Evolutionary conservation across 2,329 filamentous ascomycete species (phyloP).

Genomic region (Neonectria hederae): DNA sequence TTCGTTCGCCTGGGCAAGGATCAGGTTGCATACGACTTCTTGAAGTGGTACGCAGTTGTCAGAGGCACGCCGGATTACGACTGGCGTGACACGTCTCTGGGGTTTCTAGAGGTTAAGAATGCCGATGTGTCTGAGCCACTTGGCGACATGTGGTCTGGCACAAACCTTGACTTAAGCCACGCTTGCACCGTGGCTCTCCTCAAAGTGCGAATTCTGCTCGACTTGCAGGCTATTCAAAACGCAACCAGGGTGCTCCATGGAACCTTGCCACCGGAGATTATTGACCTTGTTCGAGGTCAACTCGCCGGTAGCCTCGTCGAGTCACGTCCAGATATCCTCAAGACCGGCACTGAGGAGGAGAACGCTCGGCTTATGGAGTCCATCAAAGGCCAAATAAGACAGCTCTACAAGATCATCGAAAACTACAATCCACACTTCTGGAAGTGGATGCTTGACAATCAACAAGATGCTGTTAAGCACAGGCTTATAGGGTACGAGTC

Average conservation of each 20-base stretch:
- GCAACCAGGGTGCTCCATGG: constrained; percentile 13
- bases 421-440: constrained; percentile 34
- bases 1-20: constrained; percentile 58
- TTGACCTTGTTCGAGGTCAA: constrained; percentile 29
- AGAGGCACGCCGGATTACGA: too few species aligned
- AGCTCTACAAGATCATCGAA: constrained; percentile 24
- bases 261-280: constrained; percentile 32
- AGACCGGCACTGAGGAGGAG: constrained; percentile 1
- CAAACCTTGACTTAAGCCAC: constrained; percentile 27
- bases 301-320: constrained; percentile 24
- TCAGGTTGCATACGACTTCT: constrained; percentile 60
- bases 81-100: constrained; percentile 30
- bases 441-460: constrained; percentile 24
- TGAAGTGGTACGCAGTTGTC: too few species aligned
- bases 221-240: constrained; percentile 34
- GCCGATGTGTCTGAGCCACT: constrained; percentile 53
- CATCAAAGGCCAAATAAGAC: constrained; percentile 27
- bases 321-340: constrained; percentile 12
- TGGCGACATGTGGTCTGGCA: background rate
- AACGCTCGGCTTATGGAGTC: background rate
- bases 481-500: constrained; percentile 23
- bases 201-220: constrained; percentile 39
- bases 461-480: background rate
- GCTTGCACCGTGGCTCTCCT: constrained; percentile 26
- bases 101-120: constrained; percentile 47